Base-by-base conservation (phyloP, 371 early-diverging fungal genomes). In the Parasitella parasitica region DNA sequence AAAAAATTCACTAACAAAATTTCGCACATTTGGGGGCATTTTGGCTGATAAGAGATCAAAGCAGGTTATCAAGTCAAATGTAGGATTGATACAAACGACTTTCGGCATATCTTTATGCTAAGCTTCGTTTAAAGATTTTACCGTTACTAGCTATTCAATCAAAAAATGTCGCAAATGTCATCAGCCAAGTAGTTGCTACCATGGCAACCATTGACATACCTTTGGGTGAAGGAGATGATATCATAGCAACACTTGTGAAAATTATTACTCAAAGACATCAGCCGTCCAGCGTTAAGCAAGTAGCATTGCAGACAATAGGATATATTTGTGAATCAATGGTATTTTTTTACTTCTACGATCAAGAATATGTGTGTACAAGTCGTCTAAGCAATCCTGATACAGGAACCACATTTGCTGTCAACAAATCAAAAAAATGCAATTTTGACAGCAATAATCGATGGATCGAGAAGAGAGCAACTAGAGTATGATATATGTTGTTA, bases 241-340 rank as follows among this genome's bases (percentile, higher is more conserved):
- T 57, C 3, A 34, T 41, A 12, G 8, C 30, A 16, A 57, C 18
- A 30, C 30, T 57, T 4, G 20, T 46, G 12, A 5, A 20, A 13
- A 46, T 34, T 20, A 18, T 41, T 15, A 57, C 46, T 2, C 6
- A 27, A 12, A 18, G 11, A 35, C 41, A 38, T 4, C 24, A n/a
- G 1, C 35, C 38, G 8, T 56, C 28, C 0, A 16, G 24, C 12
- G 27, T 46, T n/a, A 57, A 46, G 30, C 57, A 46, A 34, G 12
- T 28, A 15, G 38, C 46, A 11, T 20, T 57, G 2, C 57, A 57
- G 32, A 57, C 46, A 22, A 57, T 57, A 16, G 57, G 57, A 0
- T 57, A 57, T 20, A 46, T 57, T 5, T 57, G 57, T 32, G 57
- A 57, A 34, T 43, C 57, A 32, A n/a, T 46, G 34, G 57, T 57